Percentiles rank a stretch among this genome's conserved stretches.
These are phyloP conservation scores for Cercospora sp. DNA, from an alignment of 2,329 filamentous ascomycete species.

Conservation along the genomic window DNA sequence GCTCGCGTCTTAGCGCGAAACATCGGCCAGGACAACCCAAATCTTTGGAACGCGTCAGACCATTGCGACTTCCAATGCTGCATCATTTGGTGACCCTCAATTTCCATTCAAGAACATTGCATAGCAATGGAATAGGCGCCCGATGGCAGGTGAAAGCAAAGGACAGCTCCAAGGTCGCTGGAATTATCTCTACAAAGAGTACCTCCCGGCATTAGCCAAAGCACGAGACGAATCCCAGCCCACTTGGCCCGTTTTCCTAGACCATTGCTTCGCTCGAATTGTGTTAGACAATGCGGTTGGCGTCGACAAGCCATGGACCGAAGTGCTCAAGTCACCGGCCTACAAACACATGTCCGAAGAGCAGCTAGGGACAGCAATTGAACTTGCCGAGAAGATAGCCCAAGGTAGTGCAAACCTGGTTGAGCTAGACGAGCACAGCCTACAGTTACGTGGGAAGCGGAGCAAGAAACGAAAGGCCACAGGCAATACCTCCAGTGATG, in stretches of 20 bases:
- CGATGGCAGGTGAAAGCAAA: slow-evolving; percentile 11
- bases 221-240: slow-evolving; percentile 38
- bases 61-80: not conserved
- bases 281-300: slow-evolving; percentile 47
- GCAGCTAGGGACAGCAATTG: slow-evolving; percentile 43
- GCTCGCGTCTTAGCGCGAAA: slow-evolving; percentile 4
- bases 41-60: not conserved
- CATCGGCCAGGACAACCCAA: not conserved
- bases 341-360: slow-evolving; percentile 45
- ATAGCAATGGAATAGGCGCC: not conserved
- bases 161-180: slow-evolving; percentile 28
- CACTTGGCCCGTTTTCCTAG: slow-evolving; percentile 46
- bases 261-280: slow-evolving; percentile 50
- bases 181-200: slow-evolving; percentile 34
- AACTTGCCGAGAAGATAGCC: slow-evolving; percentile 42
- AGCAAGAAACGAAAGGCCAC: slow-evolving; percentile 28
- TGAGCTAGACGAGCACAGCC: slow-evolving; percentile 44
- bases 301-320: slow-evolving; percentile 44
- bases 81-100: no score
- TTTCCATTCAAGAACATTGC: no score
- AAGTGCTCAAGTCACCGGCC: slow-evolving; percentile 45
- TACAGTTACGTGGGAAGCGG: slow-evolving; percentile 42
- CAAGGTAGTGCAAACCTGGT: slow-evolving; percentile 42
- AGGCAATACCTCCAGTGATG: not conserved
- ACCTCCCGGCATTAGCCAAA: slow-evolving; percentile 35